Conservation (phyloP, 1,284 basidiomycete genomes). For the Microstroma glucosiphilum region DNA sequence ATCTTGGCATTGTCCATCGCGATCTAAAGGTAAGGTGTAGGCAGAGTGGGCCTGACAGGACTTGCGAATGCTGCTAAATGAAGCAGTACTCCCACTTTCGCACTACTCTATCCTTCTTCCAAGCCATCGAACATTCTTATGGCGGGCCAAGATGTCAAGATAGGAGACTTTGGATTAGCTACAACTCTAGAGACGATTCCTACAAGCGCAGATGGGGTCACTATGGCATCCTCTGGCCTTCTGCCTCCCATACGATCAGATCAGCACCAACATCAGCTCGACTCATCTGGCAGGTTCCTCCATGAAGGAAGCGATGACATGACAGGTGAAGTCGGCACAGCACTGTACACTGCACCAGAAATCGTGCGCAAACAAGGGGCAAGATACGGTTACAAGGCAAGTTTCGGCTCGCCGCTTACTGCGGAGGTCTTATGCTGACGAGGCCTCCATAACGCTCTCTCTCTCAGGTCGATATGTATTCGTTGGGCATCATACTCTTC, state of each 20-base stretch:
- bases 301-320: conserved; percentile 19
- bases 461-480: conserved; percentile 89
- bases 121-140: conserved; percentile 47
- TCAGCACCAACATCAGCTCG: not conserved
- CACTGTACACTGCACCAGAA: conserved; percentile 82
- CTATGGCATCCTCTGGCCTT: not conserved
- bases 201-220: conserved; percentile 68
- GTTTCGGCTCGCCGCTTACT: too few species aligned
- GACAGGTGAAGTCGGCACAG: conserved; percentile 69
- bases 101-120: not conserved
- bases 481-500: conserved; percentile 87
- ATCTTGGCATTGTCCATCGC: conserved; percentile 81
- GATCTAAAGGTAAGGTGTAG: conserved; percentile 61
- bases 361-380: conserved; percentile 16
- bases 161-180: conserved; percentile 86
- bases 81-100: conserved; percentile 53
- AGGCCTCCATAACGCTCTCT: conserved; percentile 41
- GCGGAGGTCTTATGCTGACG: too few species aligned
- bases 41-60: conserved; percentile 49
- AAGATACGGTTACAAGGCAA: conserved; percentile 17
- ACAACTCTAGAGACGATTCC: conserved; percentile 54
- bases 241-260: not conserved
- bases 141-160: conserved; percentile 64
- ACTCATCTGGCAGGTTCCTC: not conserved
- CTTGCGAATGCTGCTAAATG: conserved; percentile 61